These are phyloP conservation scores for Globisporangium splendens DNA, from an alignment of 352 stramenopile species.

Conservation along the genomic window DNA sequence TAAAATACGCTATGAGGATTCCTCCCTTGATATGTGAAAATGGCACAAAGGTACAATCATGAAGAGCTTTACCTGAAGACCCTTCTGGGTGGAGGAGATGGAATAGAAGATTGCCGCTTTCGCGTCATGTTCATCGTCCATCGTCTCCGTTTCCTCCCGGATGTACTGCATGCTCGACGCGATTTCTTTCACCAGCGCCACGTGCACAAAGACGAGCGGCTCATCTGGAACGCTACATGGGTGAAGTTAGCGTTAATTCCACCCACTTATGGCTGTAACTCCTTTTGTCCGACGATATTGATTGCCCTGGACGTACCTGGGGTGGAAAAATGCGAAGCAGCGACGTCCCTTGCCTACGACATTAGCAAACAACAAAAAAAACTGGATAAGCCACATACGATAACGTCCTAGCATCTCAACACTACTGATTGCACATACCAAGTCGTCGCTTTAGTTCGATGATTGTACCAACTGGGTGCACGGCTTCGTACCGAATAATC, in stretches of 20 bases:
- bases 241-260: background rate
- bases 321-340: slow-evolving; percentile 95
- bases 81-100: slow-evolving; percentile 92
- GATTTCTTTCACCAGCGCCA: slow-evolving; percentile 88
- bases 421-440: slow-evolving; percentile 25
- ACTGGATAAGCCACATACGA: too few relatives aligned
- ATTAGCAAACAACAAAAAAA: background rate
- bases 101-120: slow-evolving; percentile 94
- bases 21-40: too few relatives aligned
- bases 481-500: slow-evolving; percentile 94
- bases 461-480: slow-evolving; percentile 93
- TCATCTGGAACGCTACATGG: slow-evolving; percentile 74
- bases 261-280: background rate
- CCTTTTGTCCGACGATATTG: too few relatives aligned
- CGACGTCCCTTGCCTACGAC: slow-evolving; percentile 53
- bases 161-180: slow-evolving; percentile 92
- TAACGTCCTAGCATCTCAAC: too few relatives aligned
- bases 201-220: slow-evolving; percentile 95
- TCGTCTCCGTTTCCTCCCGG: slow-evolving; percentile 63
- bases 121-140: slow-evolving; percentile 52
- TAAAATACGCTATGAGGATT: too few relatives aligned
- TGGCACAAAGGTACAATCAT: too few relatives aligned
- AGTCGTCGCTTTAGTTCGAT: slow-evolving; percentile 91
- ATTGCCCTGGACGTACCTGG: slow-evolving; percentile 35
- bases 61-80: slow-evolving; percentile 50